These are phyloP conservation scores for Curvularia lunata DNA, from an alignment of 2,329 filamentous ascomycete genomes.

Conservation along the genomic window DNA sequence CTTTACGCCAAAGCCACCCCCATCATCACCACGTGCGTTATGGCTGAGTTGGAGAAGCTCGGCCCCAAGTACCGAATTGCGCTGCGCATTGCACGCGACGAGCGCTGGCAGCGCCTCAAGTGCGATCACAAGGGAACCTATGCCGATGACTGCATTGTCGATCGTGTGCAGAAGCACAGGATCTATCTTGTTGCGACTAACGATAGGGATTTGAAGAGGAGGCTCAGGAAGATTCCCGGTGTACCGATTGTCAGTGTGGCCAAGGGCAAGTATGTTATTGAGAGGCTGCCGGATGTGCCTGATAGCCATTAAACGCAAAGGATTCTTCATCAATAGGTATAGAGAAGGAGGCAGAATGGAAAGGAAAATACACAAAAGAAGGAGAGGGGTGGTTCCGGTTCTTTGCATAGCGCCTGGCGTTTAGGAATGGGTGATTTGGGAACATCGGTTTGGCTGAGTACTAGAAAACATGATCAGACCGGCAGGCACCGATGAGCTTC, in stretches of 20 bases:
- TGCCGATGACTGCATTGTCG: conserved; percentile 70
- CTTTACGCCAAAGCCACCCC: conserved; percentile 90
- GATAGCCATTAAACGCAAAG: conserved; percentile 55
- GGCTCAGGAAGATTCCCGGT: conserved; percentile 81
- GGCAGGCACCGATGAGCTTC: background rate
- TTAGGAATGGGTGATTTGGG: conserved; percentile 3
- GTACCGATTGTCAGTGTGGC: conserved; percentile 81
- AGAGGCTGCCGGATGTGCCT: conserved; percentile 84
- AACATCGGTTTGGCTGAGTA: background rate
- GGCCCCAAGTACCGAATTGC: conserved; percentile 86
- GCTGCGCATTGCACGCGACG: conserved; percentile 83
- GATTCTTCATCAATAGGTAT: background rate
- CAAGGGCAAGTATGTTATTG: conserved; percentile 91
- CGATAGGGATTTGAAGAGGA: conserved; percentile 72
- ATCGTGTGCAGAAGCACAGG: conserved; percentile 54
- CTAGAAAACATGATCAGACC: background rate
- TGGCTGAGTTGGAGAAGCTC: conserved; percentile 87
- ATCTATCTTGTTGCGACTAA: conserved; percentile 54
- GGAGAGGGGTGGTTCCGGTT: background rate
- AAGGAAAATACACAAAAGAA: background rate
- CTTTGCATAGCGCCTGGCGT: conserved; percentile 17
- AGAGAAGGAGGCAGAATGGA: background rate
- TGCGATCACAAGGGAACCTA: conserved; percentile 92
- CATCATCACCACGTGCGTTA: conserved; percentile 77
- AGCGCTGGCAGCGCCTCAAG: conserved; percentile 81